phyloP scores from a whole-genome alignment of 345 rosid species.

The Erysimum cheiranthoides region DNA sequence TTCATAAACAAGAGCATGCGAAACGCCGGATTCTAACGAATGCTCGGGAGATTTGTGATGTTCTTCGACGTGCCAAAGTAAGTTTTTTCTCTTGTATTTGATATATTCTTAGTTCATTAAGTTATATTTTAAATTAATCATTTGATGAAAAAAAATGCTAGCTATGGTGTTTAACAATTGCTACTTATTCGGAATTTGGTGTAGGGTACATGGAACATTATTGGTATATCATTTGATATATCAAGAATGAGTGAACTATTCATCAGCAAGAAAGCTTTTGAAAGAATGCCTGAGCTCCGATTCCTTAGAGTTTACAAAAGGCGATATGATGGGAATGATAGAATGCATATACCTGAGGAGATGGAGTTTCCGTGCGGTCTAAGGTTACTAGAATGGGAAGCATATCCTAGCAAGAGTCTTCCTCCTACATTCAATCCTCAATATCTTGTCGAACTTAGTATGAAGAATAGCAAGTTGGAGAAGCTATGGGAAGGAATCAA shows the following conservation, averaged over 20 bases:
- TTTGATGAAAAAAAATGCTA: neutral
- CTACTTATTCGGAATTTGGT: neutral
- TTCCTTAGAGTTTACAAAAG: conserved; percentile 17
- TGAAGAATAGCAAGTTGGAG: conserved; percentile 8
- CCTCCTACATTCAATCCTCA: conserved; percentile 19
- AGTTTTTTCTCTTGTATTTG: neutral
- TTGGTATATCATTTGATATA: conserved; percentile 23
- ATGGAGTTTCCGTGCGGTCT: conserved; percentile 14
- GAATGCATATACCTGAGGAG: neutral
- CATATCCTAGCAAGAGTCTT: conserved; percentile 31
- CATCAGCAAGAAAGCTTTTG: neutral
- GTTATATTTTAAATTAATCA: neutral
- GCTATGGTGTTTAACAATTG: neutral
- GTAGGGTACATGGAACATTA: conserved; percentile 26
- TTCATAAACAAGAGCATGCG: conserved; percentile 20
- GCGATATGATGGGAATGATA: neutral
- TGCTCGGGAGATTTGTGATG: conserved; percentile 21
- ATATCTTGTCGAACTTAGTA: conserved; percentile 17
- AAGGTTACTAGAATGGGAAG: conserved; percentile 22
- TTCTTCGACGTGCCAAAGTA: conserved; percentile 1
- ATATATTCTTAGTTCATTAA: neutral
- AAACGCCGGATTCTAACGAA: conserved; percentile 25
- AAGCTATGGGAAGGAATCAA: conserved; percentile 28
- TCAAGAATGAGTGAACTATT: neutral
- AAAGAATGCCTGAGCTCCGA: conserved; percentile 33